phyloP scores from a whole-genome alignment of 202 grass and related monocot genomes.

The Digitaria exilis region DNA sequence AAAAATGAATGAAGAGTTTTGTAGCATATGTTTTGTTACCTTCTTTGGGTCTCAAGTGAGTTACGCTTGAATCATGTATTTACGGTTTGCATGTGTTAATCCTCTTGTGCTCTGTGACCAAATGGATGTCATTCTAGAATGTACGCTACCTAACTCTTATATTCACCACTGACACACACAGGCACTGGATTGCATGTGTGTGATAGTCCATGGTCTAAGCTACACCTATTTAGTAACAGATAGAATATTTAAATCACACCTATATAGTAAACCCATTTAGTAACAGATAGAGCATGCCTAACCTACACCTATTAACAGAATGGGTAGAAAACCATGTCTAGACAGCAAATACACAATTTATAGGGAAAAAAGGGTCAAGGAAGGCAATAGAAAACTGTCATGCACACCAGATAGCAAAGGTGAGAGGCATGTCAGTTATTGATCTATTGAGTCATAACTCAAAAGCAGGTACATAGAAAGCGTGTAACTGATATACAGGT shows the following conservation, averaged over 20 bases:
- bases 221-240: not conserved
- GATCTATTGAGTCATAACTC: not conserved
- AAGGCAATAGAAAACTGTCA: conserved; percentile 7
- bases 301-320: not conserved
- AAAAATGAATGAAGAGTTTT: not conserved
- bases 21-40: not conserved
- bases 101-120: not conserved
- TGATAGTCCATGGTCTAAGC: not conserved
- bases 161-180: conserved; percentile 6
- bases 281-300: not conserved
- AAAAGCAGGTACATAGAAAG: not conserved
- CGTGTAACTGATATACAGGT: not conserved
- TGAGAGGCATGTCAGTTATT: conserved; percentile 6
- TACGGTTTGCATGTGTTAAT: not conserved
- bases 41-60: not conserved
- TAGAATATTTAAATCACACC: not conserved
- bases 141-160: not conserved
- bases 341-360: not conserved
- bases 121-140: not conserved
- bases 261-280: not conserved
- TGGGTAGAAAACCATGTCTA: not conserved
- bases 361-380: conserved; percentile 3
- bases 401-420: conserved; percentile 6
- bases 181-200: conserved; percentile 1
- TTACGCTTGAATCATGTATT: conserved; percentile 13